Percentiles rank a stretch among this genome's conserved stretches.
Evolutionary conservation across 345 rosid genomes (phyloP).

Genomic region (Populus ilicifolia): DNA sequence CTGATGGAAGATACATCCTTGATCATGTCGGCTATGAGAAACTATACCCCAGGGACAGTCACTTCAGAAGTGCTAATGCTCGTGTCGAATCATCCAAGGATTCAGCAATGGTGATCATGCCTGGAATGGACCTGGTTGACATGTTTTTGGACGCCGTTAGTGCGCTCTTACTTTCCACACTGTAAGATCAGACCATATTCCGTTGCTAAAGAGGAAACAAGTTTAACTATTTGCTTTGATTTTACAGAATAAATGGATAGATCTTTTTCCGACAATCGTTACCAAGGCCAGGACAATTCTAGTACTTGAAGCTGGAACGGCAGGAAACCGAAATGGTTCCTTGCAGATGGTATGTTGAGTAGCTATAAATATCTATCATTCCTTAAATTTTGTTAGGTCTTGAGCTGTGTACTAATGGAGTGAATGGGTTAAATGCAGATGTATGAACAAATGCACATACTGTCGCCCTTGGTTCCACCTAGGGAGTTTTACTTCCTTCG

Average conservation of each 20-base stretch:
- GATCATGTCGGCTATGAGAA: conserved; percentile 38
- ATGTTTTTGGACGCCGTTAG: conserved; percentile 57
- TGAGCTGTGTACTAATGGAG: not conserved
- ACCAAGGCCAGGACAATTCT: conserved; percentile 42
- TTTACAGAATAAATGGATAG: conserved; percentile 55
- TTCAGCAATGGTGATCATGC: conserved; percentile 37
- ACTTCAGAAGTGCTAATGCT: conserved; percentile 30
- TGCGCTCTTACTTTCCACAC: not conserved
- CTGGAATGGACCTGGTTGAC: conserved; percentile 36
- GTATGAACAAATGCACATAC: conserved; percentile 53
- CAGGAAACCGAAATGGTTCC: conserved; percentile 31
- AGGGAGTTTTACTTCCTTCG: conserved; percentile 64
- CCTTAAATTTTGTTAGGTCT: not conserved
- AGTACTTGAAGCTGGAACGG: conserved; percentile 31
- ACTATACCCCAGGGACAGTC: conserved; percentile 24
- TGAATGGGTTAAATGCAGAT: conserved; percentile 36
- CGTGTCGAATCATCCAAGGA: conserved; percentile 65
- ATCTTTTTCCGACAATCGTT: conserved; percentile 66
- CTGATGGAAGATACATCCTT: conserved; percentile 36
- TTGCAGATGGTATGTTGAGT: conserved; percentile 53
- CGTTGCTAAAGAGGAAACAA: not conserved
- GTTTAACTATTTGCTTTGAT: not conserved
- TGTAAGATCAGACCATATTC: not conserved
- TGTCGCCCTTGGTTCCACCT: conserved; percentile 66
- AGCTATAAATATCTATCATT: not conserved